phyloP scores from a whole-genome alignment of 2,329 filamentous ascomycete species.

The Fusarium haematococcum region DNA sequence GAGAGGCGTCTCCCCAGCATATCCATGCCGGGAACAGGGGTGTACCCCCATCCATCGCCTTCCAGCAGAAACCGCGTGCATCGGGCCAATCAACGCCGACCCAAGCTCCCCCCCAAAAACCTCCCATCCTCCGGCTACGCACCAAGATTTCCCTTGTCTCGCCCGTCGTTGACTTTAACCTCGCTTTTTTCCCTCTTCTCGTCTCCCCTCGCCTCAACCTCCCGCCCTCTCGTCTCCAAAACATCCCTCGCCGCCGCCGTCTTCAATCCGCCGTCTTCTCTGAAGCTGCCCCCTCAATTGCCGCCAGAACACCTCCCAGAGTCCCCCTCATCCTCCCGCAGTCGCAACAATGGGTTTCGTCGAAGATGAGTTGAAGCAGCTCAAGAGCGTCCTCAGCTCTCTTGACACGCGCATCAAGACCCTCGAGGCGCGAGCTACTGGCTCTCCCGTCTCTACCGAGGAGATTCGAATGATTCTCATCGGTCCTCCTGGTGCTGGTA shows the following conservation, averaged over 20 bases:
- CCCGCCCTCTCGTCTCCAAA: constrained; percentile 11
- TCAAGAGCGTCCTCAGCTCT: constrained; percentile 85
- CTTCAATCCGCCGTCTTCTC: constrained; percentile 18
- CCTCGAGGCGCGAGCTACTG: constrained; percentile 80
- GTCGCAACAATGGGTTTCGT: constrained; percentile 83
- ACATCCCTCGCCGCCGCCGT: constrained; percentile 13
- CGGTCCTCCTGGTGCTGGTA: constrained; percentile 96
- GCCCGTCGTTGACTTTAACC: constrained; percentile 36
- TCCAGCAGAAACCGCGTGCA: constrained; percentile 25
- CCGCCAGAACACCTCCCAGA: constrained; percentile 31
- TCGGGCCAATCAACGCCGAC: constrained; percentile 37
- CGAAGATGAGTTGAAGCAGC: constrained; percentile 84
- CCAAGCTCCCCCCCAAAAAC: constrained; percentile 44
- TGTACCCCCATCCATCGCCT: constrained; percentile 36
- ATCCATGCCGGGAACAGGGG: constrained; percentile 19
- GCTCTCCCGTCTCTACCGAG: constrained; percentile 64
- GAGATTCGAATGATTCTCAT: constrained; percentile 97
- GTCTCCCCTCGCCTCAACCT: constrained; percentile 20
- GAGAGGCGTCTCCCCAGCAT: constrained; percentile 36
- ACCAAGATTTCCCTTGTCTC: constrained; percentile 44
- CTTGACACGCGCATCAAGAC: constrained; percentile 89
- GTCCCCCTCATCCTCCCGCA: constrained; percentile 17
- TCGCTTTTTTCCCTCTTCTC: constrained; percentile 34
- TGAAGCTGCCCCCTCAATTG: constrained; percentile 33
- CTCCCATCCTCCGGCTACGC: constrained; percentile 49